Evolutionary conservation across 208 protist species (phyloP).

Genomic region (Porcisia deanei): DNA sequence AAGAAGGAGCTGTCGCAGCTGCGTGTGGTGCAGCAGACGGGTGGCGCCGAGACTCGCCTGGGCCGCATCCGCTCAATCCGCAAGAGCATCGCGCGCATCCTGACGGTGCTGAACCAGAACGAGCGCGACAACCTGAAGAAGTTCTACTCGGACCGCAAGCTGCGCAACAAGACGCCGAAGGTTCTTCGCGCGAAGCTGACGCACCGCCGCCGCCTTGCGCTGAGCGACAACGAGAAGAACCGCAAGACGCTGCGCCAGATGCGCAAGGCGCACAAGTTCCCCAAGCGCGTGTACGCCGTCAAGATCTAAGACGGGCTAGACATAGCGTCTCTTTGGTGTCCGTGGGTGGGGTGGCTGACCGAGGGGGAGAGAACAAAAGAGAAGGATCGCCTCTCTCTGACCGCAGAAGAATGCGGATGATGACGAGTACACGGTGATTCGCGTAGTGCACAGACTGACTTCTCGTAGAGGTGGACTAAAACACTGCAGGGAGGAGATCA

Average conservation of each 20-base stretch:
- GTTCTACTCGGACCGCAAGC: conserved; percentile 94
- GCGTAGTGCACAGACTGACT: not conserved
- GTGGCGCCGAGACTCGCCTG: conserved; percentile 89
- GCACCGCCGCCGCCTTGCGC: conserved; percentile 82
- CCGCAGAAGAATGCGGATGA: too few relatives aligned
- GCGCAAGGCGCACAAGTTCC: conserved; percentile 78
- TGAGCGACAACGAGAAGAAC: conserved; percentile 89
- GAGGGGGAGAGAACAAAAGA: not conserved
- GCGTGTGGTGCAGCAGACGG: conserved; percentile 96
- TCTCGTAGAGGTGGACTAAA: not conserved
- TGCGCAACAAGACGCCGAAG: conserved; percentile 77
- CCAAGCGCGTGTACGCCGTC: conserved; percentile 89
- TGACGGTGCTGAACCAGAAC: conserved; percentile 98
- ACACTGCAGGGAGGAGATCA: too few relatives aligned
- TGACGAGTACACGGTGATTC: not conserved
- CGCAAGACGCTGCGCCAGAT: conserved; percentile 86
- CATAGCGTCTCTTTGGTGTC: too few relatives aligned
- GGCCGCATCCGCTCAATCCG: conserved; percentile 96
- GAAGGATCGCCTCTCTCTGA: not conserved
- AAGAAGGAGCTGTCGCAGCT: conserved; percentile 98
- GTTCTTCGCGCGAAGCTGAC: conserved; percentile 87
- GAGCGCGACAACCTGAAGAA: conserved; percentile 92
- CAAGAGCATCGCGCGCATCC: conserved; percentile 96
- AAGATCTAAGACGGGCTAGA: conserved; percentile 63
- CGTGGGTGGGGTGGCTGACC: not conserved